Conservation (phyloP, 768 basidiomycete genomes). For the Porphyrellus cyaneotinctus region DNA sequence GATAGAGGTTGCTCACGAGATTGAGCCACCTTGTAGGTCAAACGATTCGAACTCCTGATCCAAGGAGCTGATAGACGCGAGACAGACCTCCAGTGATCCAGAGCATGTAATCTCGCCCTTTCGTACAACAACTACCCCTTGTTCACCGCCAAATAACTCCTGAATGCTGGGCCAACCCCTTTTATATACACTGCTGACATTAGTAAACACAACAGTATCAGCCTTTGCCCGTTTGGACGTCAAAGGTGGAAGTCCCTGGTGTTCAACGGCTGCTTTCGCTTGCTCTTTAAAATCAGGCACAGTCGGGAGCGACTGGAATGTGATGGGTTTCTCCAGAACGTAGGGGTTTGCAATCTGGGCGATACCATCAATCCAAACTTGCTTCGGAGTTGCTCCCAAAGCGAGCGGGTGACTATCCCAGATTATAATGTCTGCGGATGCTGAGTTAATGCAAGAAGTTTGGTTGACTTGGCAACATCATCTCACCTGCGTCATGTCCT, state of each 20-base stretch:
- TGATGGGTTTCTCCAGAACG: conserved; percentile 48
- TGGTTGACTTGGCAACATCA: neutral
- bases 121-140: conserved; percentile 45
- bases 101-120: conserved; percentile 55
- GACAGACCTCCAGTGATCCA: conserved; percentile 34
- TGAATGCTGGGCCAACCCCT: conserved; percentile 27
- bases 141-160: conserved; percentile 17
- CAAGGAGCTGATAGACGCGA: conserved; percentile 6
- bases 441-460: neutral
- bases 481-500: conserved; percentile 69
- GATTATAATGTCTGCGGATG: conserved; percentile 55
- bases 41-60: conserved; percentile 37
- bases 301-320: conserved; percentile 48
- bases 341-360: conserved; percentile 53
- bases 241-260: conserved; percentile 72
- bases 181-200: conserved; percentile 52
- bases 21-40: conserved; percentile 63
- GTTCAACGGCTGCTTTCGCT: conserved; percentile 50
- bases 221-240: conserved; percentile 36
- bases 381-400: conserved; percentile 72
- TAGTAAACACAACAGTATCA: conserved; percentile 55
- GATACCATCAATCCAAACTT: conserved; percentile 86
- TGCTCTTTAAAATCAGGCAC: conserved; percentile 66
- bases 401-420: conserved; percentile 78
- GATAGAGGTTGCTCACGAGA: conserved; percentile 37